These are phyloP conservation scores for Neospermospora avenae DNA, from an alignment of 2,329 filamentous ascomycete species.

Conservation along the genomic window DNA sequence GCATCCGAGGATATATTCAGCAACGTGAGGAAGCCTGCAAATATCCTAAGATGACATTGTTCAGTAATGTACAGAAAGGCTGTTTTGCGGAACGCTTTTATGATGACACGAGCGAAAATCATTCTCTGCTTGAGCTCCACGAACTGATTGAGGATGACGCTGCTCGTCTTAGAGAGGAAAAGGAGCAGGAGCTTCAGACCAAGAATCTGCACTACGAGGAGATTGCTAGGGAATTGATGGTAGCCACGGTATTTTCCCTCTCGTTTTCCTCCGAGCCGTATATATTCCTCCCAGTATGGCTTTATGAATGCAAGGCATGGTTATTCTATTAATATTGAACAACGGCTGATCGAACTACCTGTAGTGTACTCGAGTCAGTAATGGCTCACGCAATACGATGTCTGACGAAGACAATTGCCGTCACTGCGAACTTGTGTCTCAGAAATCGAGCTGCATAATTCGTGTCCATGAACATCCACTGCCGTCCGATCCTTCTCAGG, in stretches of 20 bases:
- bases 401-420: constrained; percentile 39
- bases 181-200: constrained; percentile 40
- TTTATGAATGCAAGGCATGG: neutral
- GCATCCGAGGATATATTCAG: constrained; percentile 52
- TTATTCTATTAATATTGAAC: neutral
- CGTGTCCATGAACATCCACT: constrained; percentile 48
- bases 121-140: constrained; percentile 33
- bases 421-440: constrained; percentile 41
- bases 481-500: constrained; percentile 37
- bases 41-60: constrained; percentile 40
- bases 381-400: neutral
- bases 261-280: neutral
- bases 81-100: constrained; percentile 33
- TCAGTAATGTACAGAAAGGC: constrained; percentile 40
- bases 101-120: constrained; percentile 31
- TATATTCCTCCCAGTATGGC: neutral
- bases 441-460: constrained; percentile 42
- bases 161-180: constrained; percentile 32
- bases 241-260: neutral
- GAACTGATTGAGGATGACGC: constrained; percentile 38
- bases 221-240: constrained; percentile 9
- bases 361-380: neutral
- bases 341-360: neutral
- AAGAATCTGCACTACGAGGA: constrained; percentile 33
- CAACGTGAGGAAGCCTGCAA: constrained; percentile 34